phyloP scores from a whole-genome alignment of 2,329 filamentous ascomycete species.

The Chalaropsis ovoidea region DNA sequence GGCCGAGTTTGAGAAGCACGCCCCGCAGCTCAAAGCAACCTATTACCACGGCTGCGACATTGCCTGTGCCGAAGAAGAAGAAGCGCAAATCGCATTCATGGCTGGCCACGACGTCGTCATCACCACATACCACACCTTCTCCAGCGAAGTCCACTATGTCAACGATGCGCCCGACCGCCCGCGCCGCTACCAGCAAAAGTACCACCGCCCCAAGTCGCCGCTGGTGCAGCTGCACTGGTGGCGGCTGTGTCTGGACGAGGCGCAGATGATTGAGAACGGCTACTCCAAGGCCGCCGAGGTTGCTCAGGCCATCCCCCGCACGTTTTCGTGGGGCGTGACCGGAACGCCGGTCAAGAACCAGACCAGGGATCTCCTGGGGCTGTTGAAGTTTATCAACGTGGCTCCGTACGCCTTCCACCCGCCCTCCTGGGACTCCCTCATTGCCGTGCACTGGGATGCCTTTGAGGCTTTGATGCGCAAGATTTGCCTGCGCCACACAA shows the following conservation, averaged over 20 bases:
- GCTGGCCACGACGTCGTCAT: conserved; percentile 49
- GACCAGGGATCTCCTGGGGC: conserved; percentile 64
- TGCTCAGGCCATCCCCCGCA: conserved; percentile 66
- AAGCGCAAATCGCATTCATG: conserved; percentile 38
- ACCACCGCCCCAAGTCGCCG: conserved; percentile 59
- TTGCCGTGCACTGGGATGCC: conserved; percentile 47
- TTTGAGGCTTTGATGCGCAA: conserved; percentile 60
- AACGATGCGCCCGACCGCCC: conserved; percentile 57
- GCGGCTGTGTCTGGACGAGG: conserved; percentile 67
- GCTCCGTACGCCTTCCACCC: background rate
- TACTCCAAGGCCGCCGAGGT: conserved; percentile 74
- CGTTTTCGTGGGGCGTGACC: conserved; percentile 85
- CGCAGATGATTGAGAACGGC: conserved; percentile 89
- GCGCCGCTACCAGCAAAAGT: conserved; percentile 55
- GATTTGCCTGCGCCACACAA: conserved; percentile 76
- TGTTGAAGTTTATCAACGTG: conserved; percentile 57
- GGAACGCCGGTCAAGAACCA: conserved; percentile 81
- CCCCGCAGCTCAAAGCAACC: conserved; percentile 46
- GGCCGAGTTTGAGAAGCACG: conserved; percentile 48
- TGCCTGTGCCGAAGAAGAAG: conserved; percentile 29
- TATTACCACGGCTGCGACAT: conserved; percentile 44
- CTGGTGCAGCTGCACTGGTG: conserved; percentile 78
- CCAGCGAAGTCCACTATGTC: conserved; percentile 69
- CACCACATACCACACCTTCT: conserved; percentile 60
- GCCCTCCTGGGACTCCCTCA: conserved; percentile 53